These are phyloP conservation scores for Salix dunnii DNA, from an alignment of 345 rosid genomes.

Conservation along the genomic window DNA sequence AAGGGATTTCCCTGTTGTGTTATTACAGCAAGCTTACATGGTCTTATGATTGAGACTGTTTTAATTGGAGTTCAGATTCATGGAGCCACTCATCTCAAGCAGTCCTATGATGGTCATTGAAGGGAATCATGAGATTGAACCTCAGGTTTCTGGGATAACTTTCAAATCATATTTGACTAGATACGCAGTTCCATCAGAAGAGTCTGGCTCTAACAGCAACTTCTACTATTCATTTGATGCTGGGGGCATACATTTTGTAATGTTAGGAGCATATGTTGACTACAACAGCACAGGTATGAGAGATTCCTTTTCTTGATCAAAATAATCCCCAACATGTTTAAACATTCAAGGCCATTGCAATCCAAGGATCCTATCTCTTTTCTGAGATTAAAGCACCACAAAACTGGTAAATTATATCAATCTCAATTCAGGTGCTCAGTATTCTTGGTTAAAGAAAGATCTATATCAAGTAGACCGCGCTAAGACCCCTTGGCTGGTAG, in stretches of 20 bases:
- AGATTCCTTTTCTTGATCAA: neutral
- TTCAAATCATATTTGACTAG: conserved; percentile 73
- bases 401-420: neutral
- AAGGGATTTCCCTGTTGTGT: too few relatives aligned
- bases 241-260: conserved; percentile 73
- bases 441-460: conserved; percentile 69
- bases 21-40: neutral
- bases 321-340: neutral
- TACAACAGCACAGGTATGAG: conserved; percentile 58
- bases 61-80: conserved; percentile 50
- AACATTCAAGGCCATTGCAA: neutral
- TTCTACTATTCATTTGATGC: conserved; percentile 87
- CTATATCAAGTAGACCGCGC: conserved; percentile 47
- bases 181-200: conserved; percentile 68
- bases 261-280: conserved; percentile 83
- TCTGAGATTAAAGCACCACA: neutral
- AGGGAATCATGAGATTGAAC: conserved; percentile 91
- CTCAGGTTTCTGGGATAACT: conserved; percentile 58
- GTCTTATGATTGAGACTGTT: conserved; percentile 3
- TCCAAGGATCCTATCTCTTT: neutral
- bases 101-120: conserved; percentile 84
- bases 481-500: conserved; percentile 78
- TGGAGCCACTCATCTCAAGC: conserved; percentile 75
- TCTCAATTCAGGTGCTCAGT: conserved; percentile 53
- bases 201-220: conserved; percentile 63